phyloP scores from a whole-genome alignment of 768 basidiomycete genomes.

The Amanita thiersii region DNA sequence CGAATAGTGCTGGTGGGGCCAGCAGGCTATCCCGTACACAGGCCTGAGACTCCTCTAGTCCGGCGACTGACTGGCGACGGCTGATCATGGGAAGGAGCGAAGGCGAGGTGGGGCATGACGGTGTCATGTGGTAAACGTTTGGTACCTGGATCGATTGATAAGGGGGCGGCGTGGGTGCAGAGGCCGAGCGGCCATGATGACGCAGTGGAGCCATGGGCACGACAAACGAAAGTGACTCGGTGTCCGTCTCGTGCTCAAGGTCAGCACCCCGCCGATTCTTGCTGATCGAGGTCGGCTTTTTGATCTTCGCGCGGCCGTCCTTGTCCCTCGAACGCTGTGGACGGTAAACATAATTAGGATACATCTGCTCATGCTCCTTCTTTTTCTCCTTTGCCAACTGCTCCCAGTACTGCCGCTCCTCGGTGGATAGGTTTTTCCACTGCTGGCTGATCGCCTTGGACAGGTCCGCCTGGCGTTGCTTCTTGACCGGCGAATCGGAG shows the following conservation, averaged over 20 bases:
- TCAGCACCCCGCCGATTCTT: slow-evolving; percentile 22
- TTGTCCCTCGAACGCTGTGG: slow-evolving; percentile 58
- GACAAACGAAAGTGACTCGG: slow-evolving; percentile 30
- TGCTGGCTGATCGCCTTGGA: slow-evolving; percentile 78
- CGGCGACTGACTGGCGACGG: slow-evolving; percentile 42
- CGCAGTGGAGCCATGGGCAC: slow-evolving; percentile 23
- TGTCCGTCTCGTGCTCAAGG: slow-evolving; percentile 30
- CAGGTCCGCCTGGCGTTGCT: slow-evolving; percentile 56
- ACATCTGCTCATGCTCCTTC: slow-evolving; percentile 67
- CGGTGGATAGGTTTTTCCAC: slow-evolving; percentile 61
- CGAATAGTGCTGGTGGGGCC: slow-evolving; percentile 23
- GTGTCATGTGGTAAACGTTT: slow-evolving; percentile 41
- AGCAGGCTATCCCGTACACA: slow-evolving; percentile 39
- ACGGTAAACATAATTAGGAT: slow-evolving; percentile 74
- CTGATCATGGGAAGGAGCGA: slow-evolving; percentile 52
- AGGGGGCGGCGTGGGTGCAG: slow-evolving; percentile 60
- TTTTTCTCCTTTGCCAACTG: slow-evolving; percentile 71
- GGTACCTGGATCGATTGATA: slow-evolving; percentile 67
- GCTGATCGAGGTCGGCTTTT: slow-evolving; percentile 22
- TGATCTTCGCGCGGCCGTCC: slow-evolving; percentile 39
- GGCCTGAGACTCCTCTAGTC: slow-evolving; percentile 40
- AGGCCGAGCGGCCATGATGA: slow-evolving; percentile 31
- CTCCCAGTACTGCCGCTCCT: slow-evolving; percentile 71
- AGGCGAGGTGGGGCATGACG: slow-evolving; percentile 60
- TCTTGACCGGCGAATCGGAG: slow-evolving; percentile 43